Evolutionary conservation across 371 early-diverging fungal genomes (phyloP), one percentile per base, ranked within the genome.

Genomic region (Nematocida major): DNA sequence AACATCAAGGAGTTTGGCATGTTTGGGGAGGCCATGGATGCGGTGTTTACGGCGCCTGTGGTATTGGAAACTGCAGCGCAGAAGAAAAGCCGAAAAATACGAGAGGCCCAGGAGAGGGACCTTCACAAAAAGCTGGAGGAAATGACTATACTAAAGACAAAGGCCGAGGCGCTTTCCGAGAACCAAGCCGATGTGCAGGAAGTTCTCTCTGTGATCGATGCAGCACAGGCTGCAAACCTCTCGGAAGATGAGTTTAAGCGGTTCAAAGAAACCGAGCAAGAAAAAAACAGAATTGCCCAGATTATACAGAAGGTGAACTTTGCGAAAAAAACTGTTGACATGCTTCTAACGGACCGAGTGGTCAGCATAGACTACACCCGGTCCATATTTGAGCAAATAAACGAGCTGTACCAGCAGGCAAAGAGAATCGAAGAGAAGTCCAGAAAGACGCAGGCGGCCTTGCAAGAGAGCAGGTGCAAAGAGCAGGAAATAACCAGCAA

Each of bases 201-300:
- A 20, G 80, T 82, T 15, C 26, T 82, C 39, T 48, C 67, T 9
- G 79, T 83, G 20, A 70, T 82, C 62, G 49, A 49, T 0, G 42
- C 34, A 34, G 80, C 82, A 22, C 49, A 45, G 4, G 61, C 80
- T n/a, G 66, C 78, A 34, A 84, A 76, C 32, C 65, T 85, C 24
- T 69, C 80, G 26, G 84, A 83, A 81, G 49, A 81, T 22, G 82
- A 79, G 20, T 85, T 85, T 79, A 59, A 70, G 24, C 50, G 63
- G 47, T 85, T 83, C 67, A 68, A 80, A 49, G 68, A 81, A 49
- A 47, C 68, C 18, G 82, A 83, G 39, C 68, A 83, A 34, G 59
- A 51, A 32, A 81, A 67, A 40, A 82, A 80, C 50, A 28, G 48
- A 54, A 36, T 59, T 36, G 59, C 79, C 1, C 34, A 67, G 40